These are phyloP conservation scores for Nitzschia inconspicua DNA, from an alignment of 108 stramenopile genomes.

Conservation along the genomic window DNA sequence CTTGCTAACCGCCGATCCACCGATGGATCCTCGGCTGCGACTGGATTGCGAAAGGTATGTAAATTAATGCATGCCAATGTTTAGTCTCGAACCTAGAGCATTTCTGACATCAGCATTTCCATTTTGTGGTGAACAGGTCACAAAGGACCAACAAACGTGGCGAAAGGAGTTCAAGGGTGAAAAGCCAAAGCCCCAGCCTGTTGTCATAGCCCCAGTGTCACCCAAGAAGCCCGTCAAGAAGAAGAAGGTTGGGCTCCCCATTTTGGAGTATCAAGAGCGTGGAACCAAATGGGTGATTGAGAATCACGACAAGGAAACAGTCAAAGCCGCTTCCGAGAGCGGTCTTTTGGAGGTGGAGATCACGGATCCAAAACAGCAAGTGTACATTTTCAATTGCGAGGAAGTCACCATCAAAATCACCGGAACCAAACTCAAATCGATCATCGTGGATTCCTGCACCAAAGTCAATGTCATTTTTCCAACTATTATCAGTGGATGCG, in stretches of 20 bases:
- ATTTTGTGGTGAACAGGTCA: constrained; percentile 18
- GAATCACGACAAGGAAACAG: constrained; percentile 83
- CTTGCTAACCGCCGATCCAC: constrained; percentile 58
- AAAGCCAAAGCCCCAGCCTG: constrained; percentile 14
- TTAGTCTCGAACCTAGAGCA: too few relatives aligned
- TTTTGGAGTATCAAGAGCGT: constrained; percentile 82
- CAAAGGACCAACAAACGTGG: constrained; percentile 95
- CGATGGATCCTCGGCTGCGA: constrained; percentile 84
- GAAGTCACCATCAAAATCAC: constrained; percentile 85
- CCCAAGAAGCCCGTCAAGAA: constrained; percentile 32
- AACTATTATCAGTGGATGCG: constrained; percentile 82
- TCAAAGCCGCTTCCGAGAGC: constrained; percentile 18
- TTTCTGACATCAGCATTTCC: neutral
- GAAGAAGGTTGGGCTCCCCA: constrained; percentile 73
- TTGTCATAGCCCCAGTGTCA: constrained; percentile 13
- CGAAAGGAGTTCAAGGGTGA: constrained; percentile 87
- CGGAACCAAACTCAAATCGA: constrained; percentile 88
- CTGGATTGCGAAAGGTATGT: constrained; percentile 88
- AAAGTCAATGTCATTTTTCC: constrained; percentile 86
- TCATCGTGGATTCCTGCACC: constrained; percentile 86
- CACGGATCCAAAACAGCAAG: constrained; percentile 88
- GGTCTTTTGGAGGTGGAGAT: constrained; percentile 81
- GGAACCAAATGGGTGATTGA: constrained; percentile 94
- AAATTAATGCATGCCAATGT: neutral
- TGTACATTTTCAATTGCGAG: constrained; percentile 86